Conservation (phyloP, 768 basidiomycete species). For the Mrakia blollopis region DNA sequence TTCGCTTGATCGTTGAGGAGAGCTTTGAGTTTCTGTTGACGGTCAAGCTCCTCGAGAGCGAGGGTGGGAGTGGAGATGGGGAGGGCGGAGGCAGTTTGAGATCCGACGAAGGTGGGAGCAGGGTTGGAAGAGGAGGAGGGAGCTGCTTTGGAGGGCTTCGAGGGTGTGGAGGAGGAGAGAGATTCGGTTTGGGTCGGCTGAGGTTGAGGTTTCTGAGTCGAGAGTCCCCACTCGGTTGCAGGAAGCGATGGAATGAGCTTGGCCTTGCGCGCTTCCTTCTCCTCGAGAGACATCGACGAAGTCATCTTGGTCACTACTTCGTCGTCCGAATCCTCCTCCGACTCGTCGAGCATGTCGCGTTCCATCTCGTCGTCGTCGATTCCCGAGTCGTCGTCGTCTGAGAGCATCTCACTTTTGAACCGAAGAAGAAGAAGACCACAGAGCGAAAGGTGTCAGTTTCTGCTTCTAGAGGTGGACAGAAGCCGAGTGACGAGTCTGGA, state of each 20-base stretch:
- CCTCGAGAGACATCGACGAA: constrained; percentile 41
- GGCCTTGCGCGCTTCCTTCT: constrained; percentile 64
- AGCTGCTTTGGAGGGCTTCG: background rate
- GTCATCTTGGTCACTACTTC: constrained; percentile 34
- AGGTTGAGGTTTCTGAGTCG: constrained; percentile 29
- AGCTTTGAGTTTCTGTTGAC: constrained; percentile 25
- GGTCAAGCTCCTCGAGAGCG: constrained; percentile 22
- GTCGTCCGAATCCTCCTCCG: constrained; percentile 38
- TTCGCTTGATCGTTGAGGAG: constrained; percentile 19
- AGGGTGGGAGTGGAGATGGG: constrained; percentile 9
- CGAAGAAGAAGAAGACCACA: background rate
- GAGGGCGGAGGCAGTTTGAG: background rate
- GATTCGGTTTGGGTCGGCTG: background rate
- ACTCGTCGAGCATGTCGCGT: constrained; percentile 37
- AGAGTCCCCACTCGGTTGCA: constrained; percentile 77
- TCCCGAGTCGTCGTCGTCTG: constrained; percentile 61
- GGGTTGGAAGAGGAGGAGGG: background rate
- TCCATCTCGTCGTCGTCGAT: constrained; percentile 48
- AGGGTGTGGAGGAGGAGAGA: background rate
- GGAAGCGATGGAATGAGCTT: constrained; percentile 74
- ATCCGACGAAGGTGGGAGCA: background rate
- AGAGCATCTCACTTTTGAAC: constrained; percentile 58
- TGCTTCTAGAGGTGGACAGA: too few relatives aligned
- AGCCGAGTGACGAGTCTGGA: background rate
- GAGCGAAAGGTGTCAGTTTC: background rate